These are phyloP conservation scores for Cyberlindnera saturnus DNA, from an alignment of 805 yeast species.

Conservation along the genomic window DNA sequence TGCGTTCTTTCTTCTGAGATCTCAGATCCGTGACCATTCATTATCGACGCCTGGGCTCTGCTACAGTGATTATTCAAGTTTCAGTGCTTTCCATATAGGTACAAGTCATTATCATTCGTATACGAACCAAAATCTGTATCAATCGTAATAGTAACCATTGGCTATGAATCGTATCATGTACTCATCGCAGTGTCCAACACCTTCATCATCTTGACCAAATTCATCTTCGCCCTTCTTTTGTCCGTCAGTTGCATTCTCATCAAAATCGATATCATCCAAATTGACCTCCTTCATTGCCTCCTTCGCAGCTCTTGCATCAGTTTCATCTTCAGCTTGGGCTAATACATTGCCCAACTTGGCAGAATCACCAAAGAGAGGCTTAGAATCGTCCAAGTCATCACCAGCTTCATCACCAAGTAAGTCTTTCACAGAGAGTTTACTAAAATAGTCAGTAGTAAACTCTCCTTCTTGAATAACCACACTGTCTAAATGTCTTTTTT, in stretches of 20 bases:
- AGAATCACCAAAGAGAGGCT: conserved; percentile 28
- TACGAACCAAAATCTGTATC: neutral
- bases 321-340: conserved; percentile 94
- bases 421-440: conserved; percentile 80
- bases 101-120: too few relatives aligned
- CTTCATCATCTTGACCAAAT: conserved; percentile 34
- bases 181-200: conserved; percentile 83
- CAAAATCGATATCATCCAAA: conserved; percentile 80
- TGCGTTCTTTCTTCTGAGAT: too few relatives aligned
- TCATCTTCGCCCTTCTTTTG: conserved; percentile 41
- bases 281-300: conserved; percentile 82
- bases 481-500: conserved; percentile 87
- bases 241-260: conserved; percentile 25
- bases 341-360: conserved; percentile 51
- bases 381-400: conserved; percentile 24
- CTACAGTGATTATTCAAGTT: too few relatives aligned
- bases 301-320: conserved; percentile 82
- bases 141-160: conserved; percentile 61
- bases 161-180: conserved; percentile 92
- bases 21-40: too few relatives aligned
- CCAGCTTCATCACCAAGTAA: conserved; percentile 48
- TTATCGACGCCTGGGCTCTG: too few relatives aligned
- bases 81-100: too few relatives aligned
- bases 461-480: conserved; percentile 97
- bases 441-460: conserved; percentile 93